Base-by-base conservation (phyloP, 305 asterid species). In the Plantago lanceolata region DNA sequence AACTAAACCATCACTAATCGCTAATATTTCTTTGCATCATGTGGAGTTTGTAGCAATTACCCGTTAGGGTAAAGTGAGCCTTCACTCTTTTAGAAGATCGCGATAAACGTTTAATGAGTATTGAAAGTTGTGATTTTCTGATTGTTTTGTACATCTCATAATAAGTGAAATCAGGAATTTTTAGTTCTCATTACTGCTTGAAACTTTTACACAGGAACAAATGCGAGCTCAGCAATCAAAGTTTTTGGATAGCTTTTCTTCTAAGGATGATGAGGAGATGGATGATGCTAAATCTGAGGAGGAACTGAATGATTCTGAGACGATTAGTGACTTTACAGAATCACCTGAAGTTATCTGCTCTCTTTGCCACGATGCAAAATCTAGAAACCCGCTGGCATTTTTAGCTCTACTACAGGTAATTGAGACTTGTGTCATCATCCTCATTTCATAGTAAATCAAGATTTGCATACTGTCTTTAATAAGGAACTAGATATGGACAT, bases 161-260 rank as follows among this genome's bases (percentile, higher is more conserved):
- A 19, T 31, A 5, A 59, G 19, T 40, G 19, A 11, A 47, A 19
- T 59, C 11, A 18, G 51, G 35, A 59, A 7, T 37, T 60, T 21
- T 28, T 24, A 59, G 33, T 14, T 44, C 53, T 60, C 37, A 15
- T 60, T 20, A 45, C 13, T 61, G 68, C 65, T 71, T 51, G 40
- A 29, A 71, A n/a, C 58, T 19, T 58, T 70, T 69, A 31, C 64
- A 53, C 81, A 94, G 99, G 99, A 84, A 75, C 88, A 81, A 64
- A 94, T 94, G 99, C 83, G 77, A 78, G 85, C 83, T 33, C 96
- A 94, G 70, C 97, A 94, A 69, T 90, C 91, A 37, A 85, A 84
- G 76, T 94, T 94, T 71, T 65, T 94, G 85, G 86, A 76, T 72
- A 86, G 84, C 75, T 73, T 86, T 71, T 75, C 76, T 68, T 77